These are phyloP conservation scores for Orbilia javanica DNA, from an alignment of 2,329 filamentous ascomycete species.

Conservation along the genomic window DNA sequence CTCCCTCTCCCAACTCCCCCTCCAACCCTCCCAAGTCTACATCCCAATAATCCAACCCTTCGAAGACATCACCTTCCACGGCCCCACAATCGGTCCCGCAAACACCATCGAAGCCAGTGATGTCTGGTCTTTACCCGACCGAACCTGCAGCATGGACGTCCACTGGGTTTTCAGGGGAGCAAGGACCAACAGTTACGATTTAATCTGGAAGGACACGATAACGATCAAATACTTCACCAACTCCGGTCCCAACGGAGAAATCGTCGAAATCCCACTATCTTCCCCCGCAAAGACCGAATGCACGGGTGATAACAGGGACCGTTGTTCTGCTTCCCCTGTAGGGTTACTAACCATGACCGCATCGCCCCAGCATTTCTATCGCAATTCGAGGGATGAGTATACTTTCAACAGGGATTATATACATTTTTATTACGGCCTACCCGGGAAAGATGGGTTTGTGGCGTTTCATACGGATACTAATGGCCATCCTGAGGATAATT, in stretches of 20 bases:
- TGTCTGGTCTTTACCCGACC: not conserved
- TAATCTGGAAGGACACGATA: not conserved
- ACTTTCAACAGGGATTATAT: constrained; percentile 14
- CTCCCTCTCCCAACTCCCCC: not conserved
- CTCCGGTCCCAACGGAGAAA: not conserved
- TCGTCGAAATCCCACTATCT: not conserved
- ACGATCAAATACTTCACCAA: not conserved
- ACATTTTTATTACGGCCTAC: constrained; percentile 10
- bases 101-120: not conserved
- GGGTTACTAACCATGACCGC: not conserved
- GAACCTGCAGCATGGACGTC: not conserved
- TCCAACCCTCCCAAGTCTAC: not conserved
- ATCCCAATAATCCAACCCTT: constrained; percentile 1
- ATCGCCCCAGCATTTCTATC: not conserved
- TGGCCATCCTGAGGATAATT: constrained; percentile 11
- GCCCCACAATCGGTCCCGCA: not conserved
- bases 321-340: not conserved
- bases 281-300: not conserved
- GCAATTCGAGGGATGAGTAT: not conserved
- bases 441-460: not conserved
- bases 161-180: not conserved
- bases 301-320: not conserved
- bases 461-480: constrained; percentile 30
- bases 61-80: constrained; percentile 5
- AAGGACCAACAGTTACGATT: no score